Evolutionary conservation across 352 stramenopile species (phyloP).

Genomic region (Lagenidium giganteum): DNA sequence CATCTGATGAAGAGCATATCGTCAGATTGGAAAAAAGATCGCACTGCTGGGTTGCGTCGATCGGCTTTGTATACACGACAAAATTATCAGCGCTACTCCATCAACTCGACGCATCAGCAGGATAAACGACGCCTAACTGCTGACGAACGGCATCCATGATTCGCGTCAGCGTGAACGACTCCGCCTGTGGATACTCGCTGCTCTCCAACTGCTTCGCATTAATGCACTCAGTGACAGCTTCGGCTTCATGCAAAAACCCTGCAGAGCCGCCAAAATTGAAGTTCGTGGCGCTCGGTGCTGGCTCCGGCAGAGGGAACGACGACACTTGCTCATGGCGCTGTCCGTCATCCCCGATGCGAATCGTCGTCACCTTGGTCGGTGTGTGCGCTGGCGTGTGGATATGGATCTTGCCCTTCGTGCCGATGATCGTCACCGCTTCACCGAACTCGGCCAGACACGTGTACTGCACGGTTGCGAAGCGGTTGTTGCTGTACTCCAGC

Average conservation of each 20-base stretch:
- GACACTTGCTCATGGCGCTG: constrained; percentile 10
- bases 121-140: constrained; percentile 40
- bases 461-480: constrained; percentile 56
- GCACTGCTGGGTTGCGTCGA: too few species aligned
- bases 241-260: constrained; percentile 39
- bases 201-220: constrained; percentile 23
- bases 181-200: constrained; percentile 40
- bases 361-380: constrained; percentile 38
- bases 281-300: constrained; percentile 2
- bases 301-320: constrained; percentile 17
- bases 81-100: too few species aligned
- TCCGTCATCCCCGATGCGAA: constrained; percentile 4
- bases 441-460: constrained; percentile 42
- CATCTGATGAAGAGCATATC: too few species aligned
- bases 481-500: constrained; percentile 36
- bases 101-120: constrained; percentile 11
- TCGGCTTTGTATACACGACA: too few species aligned
- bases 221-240: constrained; percentile 36
- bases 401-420: constrained; percentile 59
- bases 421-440: constrained; percentile 75
- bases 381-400: constrained; percentile 58
- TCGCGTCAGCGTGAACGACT: constrained; percentile 48
- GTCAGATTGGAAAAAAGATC: too few species aligned
- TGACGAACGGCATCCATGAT: constrained; percentile 68
- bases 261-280: constrained; percentile 11